These are phyloP conservation scores for Schizophyllum commune DNA, from an alignment of 1,284 basidiomycete species.

Conservation along the genomic window DNA sequence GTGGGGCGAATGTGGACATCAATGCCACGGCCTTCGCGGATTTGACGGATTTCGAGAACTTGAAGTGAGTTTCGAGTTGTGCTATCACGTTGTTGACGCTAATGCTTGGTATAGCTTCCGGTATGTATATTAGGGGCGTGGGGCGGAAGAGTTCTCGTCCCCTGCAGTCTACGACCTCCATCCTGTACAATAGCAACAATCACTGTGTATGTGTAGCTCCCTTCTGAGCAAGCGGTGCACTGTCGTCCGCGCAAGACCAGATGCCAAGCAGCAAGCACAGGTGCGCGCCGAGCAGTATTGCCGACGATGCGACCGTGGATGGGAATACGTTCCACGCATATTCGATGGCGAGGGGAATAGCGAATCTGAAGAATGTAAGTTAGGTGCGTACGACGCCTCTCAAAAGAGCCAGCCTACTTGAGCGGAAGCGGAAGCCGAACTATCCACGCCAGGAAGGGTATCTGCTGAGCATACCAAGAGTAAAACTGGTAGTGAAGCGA, in stretches of 20 bases:
- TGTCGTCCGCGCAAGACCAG: conserved; percentile 25
- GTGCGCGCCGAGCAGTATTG: conserved; percentile 53
- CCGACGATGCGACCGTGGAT: conserved; percentile 69
- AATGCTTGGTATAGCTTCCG: conserved; percentile 4
- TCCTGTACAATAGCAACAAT: neutral
- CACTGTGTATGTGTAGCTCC: too few relatives aligned
- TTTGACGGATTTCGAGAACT: conserved; percentile 13
- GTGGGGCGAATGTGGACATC: conserved; percentile 1
- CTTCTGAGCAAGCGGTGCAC: too few relatives aligned
- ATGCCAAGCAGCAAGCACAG: conserved; percentile 53
- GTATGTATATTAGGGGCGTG: conserved; percentile 8
- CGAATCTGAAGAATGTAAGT: conserved; percentile 37
- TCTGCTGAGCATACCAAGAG: conserved; percentile 92
- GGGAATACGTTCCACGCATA: conserved; percentile 88
- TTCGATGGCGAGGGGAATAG: conserved; percentile 60
- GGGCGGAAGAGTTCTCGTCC: neutral
- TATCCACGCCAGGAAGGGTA: conserved; percentile 81
- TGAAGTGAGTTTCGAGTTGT: conserved; percentile 9
- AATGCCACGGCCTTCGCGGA: conserved; percentile 14
- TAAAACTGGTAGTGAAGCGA: conserved; percentile 99
- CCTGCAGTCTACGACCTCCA: too few relatives aligned
- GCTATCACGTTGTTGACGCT: neutral
- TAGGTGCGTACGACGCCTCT: neutral
- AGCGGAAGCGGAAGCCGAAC: conserved; percentile 54
- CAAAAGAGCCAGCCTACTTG: conserved; percentile 41